Evolutionary conservation across 805 yeast genomes (phyloP).

Genomic region (Zygosaccharomyces lentus): DNA sequence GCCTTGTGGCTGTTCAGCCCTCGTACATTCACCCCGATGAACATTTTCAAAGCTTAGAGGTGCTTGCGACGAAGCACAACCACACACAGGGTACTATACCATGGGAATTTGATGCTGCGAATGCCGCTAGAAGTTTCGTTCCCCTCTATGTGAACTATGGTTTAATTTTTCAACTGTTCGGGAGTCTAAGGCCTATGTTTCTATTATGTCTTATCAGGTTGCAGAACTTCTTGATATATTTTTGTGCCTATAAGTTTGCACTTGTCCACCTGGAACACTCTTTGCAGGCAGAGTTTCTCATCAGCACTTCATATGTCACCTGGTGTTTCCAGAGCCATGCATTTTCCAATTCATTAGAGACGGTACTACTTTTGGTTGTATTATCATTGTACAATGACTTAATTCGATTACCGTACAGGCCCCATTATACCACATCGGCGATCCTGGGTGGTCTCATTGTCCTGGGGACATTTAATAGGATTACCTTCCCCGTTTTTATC

Average conservation of each 20-base stretch:
- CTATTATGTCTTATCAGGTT: slow-evolving; percentile 53
- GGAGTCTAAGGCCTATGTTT: slow-evolving; percentile 40
- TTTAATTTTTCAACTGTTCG: slow-evolving; percentile 14
- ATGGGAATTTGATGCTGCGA: slow-evolving; percentile 70
- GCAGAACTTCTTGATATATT: slow-evolving; percentile 39
- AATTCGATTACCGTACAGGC: slow-evolving; percentile 10
- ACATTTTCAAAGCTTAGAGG: slow-evolving; percentile 88
- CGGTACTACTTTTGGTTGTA: slow-evolving; percentile 40
- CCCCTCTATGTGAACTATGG: slow-evolving; percentile 67
- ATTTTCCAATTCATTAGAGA: slow-evolving; percentile 84
- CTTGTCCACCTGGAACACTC: slow-evolving; percentile 44
- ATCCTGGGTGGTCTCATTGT: slow-evolving; percentile 47
- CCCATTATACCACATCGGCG: slow-evolving; percentile 17
- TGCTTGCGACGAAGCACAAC: slow-evolving; percentile 36
- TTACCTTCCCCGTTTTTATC: slow-evolving; percentile 76
- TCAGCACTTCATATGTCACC: slow-evolving; percentile 62
- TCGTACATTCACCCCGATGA: slow-evolving; percentile 98
- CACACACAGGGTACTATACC: slow-evolving; percentile 42
- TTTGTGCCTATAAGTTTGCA: slow-evolving; percentile 39
- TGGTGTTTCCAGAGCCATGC: slow-evolving; percentile 80
- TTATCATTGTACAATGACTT: slow-evolving; percentile 39
- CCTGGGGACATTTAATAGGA: slow-evolving; percentile 77
- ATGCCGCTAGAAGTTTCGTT: slow-evolving; percentile 58
- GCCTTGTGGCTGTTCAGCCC: slow-evolving; percentile 57
- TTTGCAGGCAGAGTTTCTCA: slow-evolving; percentile 31